Base-by-base conservation (phyloP, 1,139 yeast genomes). In the Protomyces inundatus region DNA sequence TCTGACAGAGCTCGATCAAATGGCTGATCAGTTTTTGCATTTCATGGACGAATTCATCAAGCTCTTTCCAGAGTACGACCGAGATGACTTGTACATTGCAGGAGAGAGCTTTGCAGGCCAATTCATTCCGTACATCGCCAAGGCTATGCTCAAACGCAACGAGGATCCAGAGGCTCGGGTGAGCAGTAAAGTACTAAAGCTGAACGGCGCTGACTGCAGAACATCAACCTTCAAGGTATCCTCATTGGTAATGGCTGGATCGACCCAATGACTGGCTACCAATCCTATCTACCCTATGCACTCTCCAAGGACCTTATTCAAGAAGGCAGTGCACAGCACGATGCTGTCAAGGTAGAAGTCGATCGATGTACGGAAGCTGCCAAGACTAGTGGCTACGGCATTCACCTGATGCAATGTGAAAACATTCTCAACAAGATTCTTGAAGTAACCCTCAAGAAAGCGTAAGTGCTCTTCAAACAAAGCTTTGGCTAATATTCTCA, bases 61-160 rank as follows among this genome's bases (percentile, higher is more conserved):
- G 65, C 71, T 85, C 4, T 93, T 93, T 73, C 97, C 97, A 0
- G 85, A 87, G 61, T 90, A 88, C 69, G 69, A 76, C 10, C 72
- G 73, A 12, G 85, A 88, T 68, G 88, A 88, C 42, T 77, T 93
- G 4, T 85, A 84, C 69, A 74, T 93, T 57, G 96, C 97, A 0
- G 99, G 99, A 34, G 98, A 93, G 76, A 88, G 96, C 69, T 95
- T 86, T 76, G 98, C 98, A 0, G 99, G 99, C 33, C 98, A 93
- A 74, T 93, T 90, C 73, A 87, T 93, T 65, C 98, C 98, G 0
- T 89, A 87, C 74, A 82, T 91, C 66, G 95, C 95, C 0, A 77
- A 81, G 56, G 84, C 83, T 1, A 80, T 91, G 16, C 70, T 84
- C 63, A 76, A 81, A 1, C 74, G 81, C 58, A 84, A 85, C 71